Evolutionary conservation across 2,329 filamentous ascomycete genomes (phyloP), one percentile per base, ranked within the genome.

Genomic region (Aurifilum marmelostoma): DNA sequence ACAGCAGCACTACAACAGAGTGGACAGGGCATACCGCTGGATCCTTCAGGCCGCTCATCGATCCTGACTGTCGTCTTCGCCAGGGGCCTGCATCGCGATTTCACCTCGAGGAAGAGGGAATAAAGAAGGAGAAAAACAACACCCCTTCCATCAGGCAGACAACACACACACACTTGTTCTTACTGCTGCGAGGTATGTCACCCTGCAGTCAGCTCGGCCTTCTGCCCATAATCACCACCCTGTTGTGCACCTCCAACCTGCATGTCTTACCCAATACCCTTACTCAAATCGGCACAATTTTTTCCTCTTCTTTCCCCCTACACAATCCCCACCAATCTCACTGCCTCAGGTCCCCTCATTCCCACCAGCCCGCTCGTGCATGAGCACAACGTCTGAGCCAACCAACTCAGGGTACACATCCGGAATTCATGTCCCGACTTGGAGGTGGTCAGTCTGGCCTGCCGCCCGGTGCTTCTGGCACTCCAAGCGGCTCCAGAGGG

Each of bases 241-340:
- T 62, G 64, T 37, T 65, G 67, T 71, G 67, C 37, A 9, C 24
- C 69, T 37, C 43, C 37, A 59, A 62, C 18, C 54, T 70, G 56
- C 56, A 59, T 60, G 37, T 59, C 47, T 37, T 43, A 7, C 56
- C n/a, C 41, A 34, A n/a, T 43, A 59, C 14, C 18, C n/a, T 43
- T 62, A 59, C 54, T 65, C 27, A 8, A 39, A 34, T 66, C 39
- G 43, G 18, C 37, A 27, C 24, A 27, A 16, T 29, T 63, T 18
- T 18, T 39, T 27, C 6, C n/a, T 2, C 18, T n/a, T 47, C 18
- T n/a, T 47, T n/a, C 6, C 18, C 7, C 16, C 14, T 6, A 1
- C 41, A 5, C 8, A 5, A 16, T 18, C 14, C 14, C 39, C 1
- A 2, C 16, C 41, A 16, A 8, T 34, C n/a, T 27, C 54, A 34